Percentiles rank a stretch among this genome's conserved stretches.
Evolutionary conservation across 257 asterid species (phyloP).

Genomic region (Rehmannia glutinosa): DNA sequence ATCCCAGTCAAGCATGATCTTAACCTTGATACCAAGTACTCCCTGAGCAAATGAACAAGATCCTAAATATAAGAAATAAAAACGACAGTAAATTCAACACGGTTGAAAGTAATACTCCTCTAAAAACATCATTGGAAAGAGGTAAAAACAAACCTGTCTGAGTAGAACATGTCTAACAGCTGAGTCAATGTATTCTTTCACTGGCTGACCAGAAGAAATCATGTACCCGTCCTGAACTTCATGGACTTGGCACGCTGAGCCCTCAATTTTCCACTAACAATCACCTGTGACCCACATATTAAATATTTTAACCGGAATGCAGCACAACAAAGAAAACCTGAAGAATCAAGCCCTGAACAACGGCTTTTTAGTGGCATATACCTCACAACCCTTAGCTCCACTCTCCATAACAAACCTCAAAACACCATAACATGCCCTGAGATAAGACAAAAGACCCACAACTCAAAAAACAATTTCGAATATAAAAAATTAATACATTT

Average conservation of each 20-base stretch:
- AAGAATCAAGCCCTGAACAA: not conserved
- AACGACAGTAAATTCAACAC: too few relatives aligned
- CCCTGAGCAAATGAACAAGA: slow-evolving; percentile 29
- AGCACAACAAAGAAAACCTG: not conserved
- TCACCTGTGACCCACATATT: slow-evolving; percentile 31
- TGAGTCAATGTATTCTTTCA: slow-evolving; percentile 61
- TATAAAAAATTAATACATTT: too few relatives aligned
- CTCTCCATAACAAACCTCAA: slow-evolving; percentile 56
- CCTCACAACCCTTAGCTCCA: slow-evolving; percentile 71
- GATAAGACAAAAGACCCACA: not conserved
- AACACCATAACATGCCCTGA: slow-evolving; percentile 63
- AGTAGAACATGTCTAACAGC: slow-evolving; percentile 65
- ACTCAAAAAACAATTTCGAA: not conserved
- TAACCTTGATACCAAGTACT: slow-evolving; percentile 62
- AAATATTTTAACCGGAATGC: not conserved
- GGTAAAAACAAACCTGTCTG: slow-evolving; percentile 36
- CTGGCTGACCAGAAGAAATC: too few relatives aligned
- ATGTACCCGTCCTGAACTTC: too few relatives aligned
- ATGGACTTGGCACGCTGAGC: slow-evolving; percentile 74
- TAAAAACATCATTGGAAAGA: not conserved
- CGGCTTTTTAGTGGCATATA: not conserved
- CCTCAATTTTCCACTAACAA: slow-evolving; percentile 59
- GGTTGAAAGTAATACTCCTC: too few relatives aligned
- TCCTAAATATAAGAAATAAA: not conserved
- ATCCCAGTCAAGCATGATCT: too few relatives aligned